Evolutionary conservation across 306 rosid species (phyloP), one percentile per base, ranked within the genome.

Genomic region (Canavalia ensiformis): DNA sequence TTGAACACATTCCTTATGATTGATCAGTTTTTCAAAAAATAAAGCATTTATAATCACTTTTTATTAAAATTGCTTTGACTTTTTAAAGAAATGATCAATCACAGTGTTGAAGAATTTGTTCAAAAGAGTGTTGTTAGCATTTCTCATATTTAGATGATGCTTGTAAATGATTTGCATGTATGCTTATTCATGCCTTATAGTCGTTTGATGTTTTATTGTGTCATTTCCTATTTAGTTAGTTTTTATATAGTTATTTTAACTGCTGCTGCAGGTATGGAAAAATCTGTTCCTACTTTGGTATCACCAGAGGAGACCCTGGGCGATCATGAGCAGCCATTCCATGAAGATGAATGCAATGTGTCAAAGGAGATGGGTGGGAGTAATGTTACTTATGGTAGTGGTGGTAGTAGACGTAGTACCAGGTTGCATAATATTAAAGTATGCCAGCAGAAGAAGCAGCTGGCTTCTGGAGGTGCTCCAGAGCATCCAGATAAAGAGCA

Each of bases 401-500:
- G 12, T 3, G 4, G 35, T 10, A 62, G 13, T 44, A 64, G 77
- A 77, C 55, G 29, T 60, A 57, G 76, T 63, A 47, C 64, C 31
- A 78, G 74, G 35, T 79, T 83, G 70, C 78, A 30, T 55, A 82
- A 65, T 68, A 56, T 82, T 9, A 54, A 64, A 81, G 49, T 45
- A 41, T 55, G 7, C 65, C 79, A 39, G 72, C 71, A 66, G 74
- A 74, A 60, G 80, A 74, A 60, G 66, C 65, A 52, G 51, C 75
- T 74, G 2, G 56, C 74, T 63, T 77, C 81, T 62, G 70, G 83
- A 69, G 57, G 42, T 82, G 29, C 58, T 67, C 13, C 7, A 33
- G 76, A 81, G 64, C 52, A 34, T 80, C 60, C 55, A 67, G 46
- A 30, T 35, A 68, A 73, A 80, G 41, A 66, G 34, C 62, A 66